Evolutionary conservation across 352 stramenopile species (phyloP).

Genomic region (Pythium guiyangense): DNA sequence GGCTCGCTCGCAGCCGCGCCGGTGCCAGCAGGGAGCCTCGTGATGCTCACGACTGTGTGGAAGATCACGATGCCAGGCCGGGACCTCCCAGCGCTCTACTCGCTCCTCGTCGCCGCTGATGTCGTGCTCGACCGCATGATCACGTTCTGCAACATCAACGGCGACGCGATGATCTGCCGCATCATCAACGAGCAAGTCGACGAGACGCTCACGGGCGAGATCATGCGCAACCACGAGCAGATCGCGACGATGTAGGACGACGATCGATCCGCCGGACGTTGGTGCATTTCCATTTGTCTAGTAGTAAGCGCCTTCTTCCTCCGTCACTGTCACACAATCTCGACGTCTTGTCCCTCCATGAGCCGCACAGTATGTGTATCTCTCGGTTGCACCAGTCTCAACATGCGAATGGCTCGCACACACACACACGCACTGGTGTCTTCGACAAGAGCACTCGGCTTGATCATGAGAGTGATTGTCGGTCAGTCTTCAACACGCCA

Average conservation of each 20-base stretch:
- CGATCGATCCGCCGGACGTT: too few species aligned
- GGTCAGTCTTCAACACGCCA: too few species aligned
- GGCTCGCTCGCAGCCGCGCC: slow-evolving; percentile 56
- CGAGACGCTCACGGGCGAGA: slow-evolving; percentile 12
- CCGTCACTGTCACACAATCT: neutral
- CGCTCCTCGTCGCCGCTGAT: slow-evolving; percentile 60
- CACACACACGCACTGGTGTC: too few species aligned
- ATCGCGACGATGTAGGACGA: slow-evolving; percentile 12
- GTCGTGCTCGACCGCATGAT: slow-evolving; percentile 70
- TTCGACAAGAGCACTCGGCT: too few species aligned
- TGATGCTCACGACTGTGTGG: slow-evolving; percentile 70
- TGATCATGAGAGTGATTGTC: too few species aligned
- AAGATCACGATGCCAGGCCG: slow-evolving; percentile 52
- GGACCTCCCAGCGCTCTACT: slow-evolving; percentile 51
- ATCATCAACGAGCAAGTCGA: slow-evolving; percentile 59
- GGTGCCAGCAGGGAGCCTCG: slow-evolving; percentile 49
- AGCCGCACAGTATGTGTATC: neutral
- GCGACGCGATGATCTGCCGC: slow-evolving; percentile 64
- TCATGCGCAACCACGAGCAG: slow-evolving; percentile 18
- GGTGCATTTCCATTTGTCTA: neutral
- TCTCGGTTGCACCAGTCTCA: too few species aligned
- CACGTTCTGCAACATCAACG: slow-evolving; percentile 72
- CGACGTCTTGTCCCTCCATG: too few species aligned
- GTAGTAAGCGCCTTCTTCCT: neutral
- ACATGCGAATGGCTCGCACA: too few species aligned